Conservation (phyloP, 305 asterid genomes). For the Monarda citriodora region DNA sequence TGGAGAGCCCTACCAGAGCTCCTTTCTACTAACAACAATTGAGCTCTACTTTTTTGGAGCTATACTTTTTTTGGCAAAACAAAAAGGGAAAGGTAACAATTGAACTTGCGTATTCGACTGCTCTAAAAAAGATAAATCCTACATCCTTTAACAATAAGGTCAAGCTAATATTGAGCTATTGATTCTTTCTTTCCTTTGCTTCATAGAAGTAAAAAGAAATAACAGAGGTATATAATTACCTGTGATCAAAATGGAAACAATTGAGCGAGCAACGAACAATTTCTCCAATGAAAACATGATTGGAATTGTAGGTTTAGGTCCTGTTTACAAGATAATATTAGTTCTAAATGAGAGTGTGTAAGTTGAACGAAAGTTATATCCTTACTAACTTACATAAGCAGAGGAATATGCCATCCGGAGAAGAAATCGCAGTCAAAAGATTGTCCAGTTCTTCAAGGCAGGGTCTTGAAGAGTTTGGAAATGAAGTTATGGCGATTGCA, state of each 20-base stretch:
- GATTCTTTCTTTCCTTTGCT: too few species aligned
- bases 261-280: not conserved
- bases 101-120: too few species aligned
- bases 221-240: not conserved
- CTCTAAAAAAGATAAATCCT: too few species aligned
- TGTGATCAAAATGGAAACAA: not conserved
- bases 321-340: slow-evolving; percentile 11
- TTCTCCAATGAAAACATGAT: slow-evolving; percentile 8
- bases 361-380: not conserved
- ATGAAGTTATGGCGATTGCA: slow-evolving; percentile 22
- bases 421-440: slow-evolving; percentile 25
- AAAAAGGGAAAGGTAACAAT: too few species aligned
- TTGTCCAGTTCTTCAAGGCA: slow-evolving; percentile 21
- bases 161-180: too few species aligned
- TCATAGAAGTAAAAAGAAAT: not conserved
- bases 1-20: not conserved
- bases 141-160: too few species aligned
- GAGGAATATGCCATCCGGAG: not conserved
- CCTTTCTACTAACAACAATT: not conserved
- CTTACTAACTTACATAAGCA: not conserved
- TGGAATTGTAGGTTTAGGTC: slow-evolving; percentile 15
- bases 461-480: slow-evolving; percentile 31
- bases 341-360: not conserved
- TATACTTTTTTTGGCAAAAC: too few species aligned
- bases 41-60: too few species aligned